Base-by-base conservation (phyloP, 108 stramenopile genomes). In the Fragilaria radians region DNA sequence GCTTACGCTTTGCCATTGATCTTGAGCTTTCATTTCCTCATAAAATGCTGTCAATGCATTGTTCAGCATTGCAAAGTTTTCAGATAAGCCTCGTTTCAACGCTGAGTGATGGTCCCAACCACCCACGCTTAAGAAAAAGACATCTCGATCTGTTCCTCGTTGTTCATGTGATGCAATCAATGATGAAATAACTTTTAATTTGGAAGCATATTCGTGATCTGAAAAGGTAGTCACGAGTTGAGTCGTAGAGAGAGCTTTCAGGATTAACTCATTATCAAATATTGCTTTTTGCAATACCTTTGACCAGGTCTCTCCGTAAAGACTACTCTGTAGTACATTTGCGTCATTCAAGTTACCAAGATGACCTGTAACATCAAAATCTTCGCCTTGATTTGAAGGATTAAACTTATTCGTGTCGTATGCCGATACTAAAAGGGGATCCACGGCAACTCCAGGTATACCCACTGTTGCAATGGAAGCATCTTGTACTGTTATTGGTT, bases 61-160 rank as follows among this genome's bases (percentile, higher is more conserved):
- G 47, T 48, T 48, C 47, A 48, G 23, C 23, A 22, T 2, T 19
- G 1, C 23, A 23, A 48, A 48, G 23, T 19, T 23, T 1, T 23
- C 28, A 59, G 72, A 50, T 7, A 26, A 23, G 36, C 51, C 58
- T 11, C 36, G 32, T 22, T 67, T 66, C 32, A 79, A 36, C 4
- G 71, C 46, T 45, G 48, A 32, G 48, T 90, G 88, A 21, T 73
- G 68, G 69, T 90, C 88, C 50, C 55, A 90, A 18, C 74, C 74
- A 28, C 83, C 79, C 31, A 85, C 54, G 5, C 74, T 31, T 17
- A 71, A 55, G 55, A 64, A 86, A 47, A 90, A 82, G 4, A 79
- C 68, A 63, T 85, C 81, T 3, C 85, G 80, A 48, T 90, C 74
- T 28, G 59, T 58, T 3, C 73, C 70, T 25, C 79, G 62, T 32